These are phyloP conservation scores for Panicum virgatum DNA, from an alignment of 202 grass and related monocot genomes.

Conservation along the genomic window DNA sequence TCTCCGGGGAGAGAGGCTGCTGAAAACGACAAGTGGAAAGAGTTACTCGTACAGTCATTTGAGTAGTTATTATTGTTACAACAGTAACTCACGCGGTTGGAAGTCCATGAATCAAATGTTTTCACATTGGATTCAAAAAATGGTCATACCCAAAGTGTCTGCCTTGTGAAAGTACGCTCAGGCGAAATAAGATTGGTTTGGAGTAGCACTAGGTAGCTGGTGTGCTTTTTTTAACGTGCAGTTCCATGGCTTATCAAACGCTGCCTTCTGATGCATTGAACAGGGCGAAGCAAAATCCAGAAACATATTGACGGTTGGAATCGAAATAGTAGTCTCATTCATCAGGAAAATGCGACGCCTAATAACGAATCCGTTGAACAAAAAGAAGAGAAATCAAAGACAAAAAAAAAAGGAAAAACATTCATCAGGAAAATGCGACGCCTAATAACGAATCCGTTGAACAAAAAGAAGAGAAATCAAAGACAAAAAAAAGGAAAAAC, in stretches of 20 bases:
- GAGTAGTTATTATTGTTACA: neutral
- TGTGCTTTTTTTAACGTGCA: neutral
- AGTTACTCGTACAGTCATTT: neutral
- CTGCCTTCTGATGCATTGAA: neutral
- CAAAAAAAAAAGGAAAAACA: neutral
- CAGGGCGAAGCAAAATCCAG: neutral
- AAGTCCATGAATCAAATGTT: neutral
- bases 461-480: too few relatives aligned
- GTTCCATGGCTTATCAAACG: neutral
- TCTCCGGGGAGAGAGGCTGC: neutral
- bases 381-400: too few relatives aligned
- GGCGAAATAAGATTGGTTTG: neutral
- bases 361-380: too few relatives aligned
- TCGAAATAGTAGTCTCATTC: neutral
- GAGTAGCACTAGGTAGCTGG: too few relatives aligned
- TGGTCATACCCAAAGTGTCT: neutral
- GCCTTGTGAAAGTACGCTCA: neutral
- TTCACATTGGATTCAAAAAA: neutral
- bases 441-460: too few relatives aligned
- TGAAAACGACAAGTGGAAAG: neutral
- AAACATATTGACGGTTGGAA: neutral
- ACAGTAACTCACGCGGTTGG: neutral
- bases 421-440: neutral
- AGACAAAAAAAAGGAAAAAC: accelerated
- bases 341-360: neutral